Conservation (phyloP, 169 alveolate species). For the Eimeria acervulina region DNA sequence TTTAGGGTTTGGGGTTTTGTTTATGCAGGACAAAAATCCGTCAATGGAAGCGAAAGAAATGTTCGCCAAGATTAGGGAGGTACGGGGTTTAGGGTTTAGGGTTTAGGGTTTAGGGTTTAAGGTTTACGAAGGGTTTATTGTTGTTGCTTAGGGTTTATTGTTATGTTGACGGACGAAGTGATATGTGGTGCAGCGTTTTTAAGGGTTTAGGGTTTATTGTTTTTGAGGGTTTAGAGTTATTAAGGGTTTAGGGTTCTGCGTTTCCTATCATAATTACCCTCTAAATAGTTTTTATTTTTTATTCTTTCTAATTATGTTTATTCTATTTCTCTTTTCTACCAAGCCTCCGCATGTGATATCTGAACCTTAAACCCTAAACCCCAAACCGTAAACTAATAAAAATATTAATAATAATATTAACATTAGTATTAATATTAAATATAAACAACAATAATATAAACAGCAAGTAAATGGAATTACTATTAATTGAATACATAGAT, state of each 20-base stretch:
- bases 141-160: background rate
- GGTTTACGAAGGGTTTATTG: background rate
- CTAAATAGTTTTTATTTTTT: too few species aligned
- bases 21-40: slow-evolving; percentile 67
- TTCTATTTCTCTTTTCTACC: too few species aligned
- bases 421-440: too few species aligned
- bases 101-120: slow-evolving; percentile 7
- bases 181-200: background rate
- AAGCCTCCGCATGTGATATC: too few species aligned
- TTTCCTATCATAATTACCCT: too few species aligned
- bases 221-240: background rate
- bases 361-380: too few species aligned
- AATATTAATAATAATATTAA: too few species aligned
- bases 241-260: background rate
- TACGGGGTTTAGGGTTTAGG: slow-evolving; percentile 29
- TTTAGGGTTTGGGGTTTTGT: background rate
- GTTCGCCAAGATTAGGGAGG: slow-evolving; percentile 74
- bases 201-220: background rate
- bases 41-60: slow-evolving; percentile 70
- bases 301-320: too few species aligned
- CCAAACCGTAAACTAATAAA: too few species aligned
- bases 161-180: too few species aligned
- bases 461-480: too few species aligned
- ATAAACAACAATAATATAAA: too few species aligned
- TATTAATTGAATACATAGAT: background rate